A percentile compares a stretch with the other conserved stretches of the same genome.
phyloP scores from a whole-genome alignment of 169 alveolate genomes.

The Perkinsus chesapeaki region DNA sequence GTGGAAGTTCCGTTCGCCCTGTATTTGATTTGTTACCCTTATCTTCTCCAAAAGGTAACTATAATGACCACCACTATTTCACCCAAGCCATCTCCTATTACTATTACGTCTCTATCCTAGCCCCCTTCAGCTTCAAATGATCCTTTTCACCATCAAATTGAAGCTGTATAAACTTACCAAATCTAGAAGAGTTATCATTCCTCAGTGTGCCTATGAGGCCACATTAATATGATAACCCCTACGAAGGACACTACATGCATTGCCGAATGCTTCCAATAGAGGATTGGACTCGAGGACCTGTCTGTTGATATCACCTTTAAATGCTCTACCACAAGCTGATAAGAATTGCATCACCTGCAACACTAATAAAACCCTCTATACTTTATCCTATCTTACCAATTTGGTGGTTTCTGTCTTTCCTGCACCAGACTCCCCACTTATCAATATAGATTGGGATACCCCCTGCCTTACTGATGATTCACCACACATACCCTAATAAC shows the following conservation, averaged over 20 bases:
- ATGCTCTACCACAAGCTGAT: background rate
- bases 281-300: conserved; percentile 96
- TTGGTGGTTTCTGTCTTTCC: conserved; percentile 99
- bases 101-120: background rate
- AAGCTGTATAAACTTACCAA: conserved; percentile 95
- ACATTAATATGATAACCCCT: background rate
- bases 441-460: conserved; percentile 76
- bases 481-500: background rate
- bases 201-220: conserved; percentile 61
- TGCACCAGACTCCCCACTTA: conserved; percentile 96
- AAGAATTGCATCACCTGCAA: background rate
- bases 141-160: conserved; percentile 49
- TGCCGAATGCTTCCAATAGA: conserved; percentile 96
- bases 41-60: conserved; percentile 95
- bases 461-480: background rate
- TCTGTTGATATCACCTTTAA: background rate
- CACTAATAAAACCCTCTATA: background rate
- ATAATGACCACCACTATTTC: conserved; percentile 30
- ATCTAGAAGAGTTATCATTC: conserved; percentile 72
- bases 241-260: conserved; percentile 62
- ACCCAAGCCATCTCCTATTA: background rate
- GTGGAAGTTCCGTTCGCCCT: conserved; percentile 90
- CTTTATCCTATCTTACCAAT: conserved; percentile 57
- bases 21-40: conserved; percentile 84
- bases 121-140: background rate